Evolutionary conservation across 2,329 filamentous ascomycete genomes (phyloP).

Genomic region (Thielaviopsis ethacetica): DNA sequence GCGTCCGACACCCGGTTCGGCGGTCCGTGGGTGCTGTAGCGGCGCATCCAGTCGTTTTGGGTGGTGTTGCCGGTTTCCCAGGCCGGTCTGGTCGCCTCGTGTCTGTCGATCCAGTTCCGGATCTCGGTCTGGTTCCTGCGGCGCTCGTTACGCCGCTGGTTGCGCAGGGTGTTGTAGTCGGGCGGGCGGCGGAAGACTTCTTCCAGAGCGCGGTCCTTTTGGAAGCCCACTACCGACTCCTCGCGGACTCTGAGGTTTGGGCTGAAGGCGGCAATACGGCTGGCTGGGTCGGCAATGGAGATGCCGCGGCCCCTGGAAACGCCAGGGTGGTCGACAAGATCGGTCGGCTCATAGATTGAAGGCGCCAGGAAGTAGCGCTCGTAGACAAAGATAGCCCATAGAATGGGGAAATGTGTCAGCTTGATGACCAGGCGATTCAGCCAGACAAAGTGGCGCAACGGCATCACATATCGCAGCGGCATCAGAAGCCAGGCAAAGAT

Average conservation of each 20-base stretch:
- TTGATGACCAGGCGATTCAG: conserved; percentile 89
- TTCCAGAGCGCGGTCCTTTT: conserved; percentile 78
- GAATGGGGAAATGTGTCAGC: conserved; percentile 69
- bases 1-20: conserved; percentile 36
- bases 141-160: conserved; percentile 44
- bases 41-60: conserved; percentile 31
- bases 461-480: conserved; percentile 64
- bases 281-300: conserved; percentile 40
- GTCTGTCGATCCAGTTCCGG: conserved; percentile 75
- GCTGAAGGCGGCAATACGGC: conserved; percentile 51
- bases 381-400: conserved; percentile 77
- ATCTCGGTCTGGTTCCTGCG: conserved; percentile 68
- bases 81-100: conserved; percentile 30
- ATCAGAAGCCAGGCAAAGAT: conserved; percentile 81
- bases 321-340: conserved; percentile 60
- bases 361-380: conserved; percentile 65
- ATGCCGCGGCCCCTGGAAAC: conserved; percentile 32
- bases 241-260: conserved; percentile 58
- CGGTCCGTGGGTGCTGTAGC: conserved; percentile 35
- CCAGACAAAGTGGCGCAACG: conserved; percentile 65
- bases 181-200: conserved; percentile 73
- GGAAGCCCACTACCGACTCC: conserved; percentile 73
- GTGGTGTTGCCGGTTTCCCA: conserved; percentile 10
- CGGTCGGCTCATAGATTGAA: conserved; percentile 64
- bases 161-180: conserved; percentile 43